phyloP scores from a whole-genome alignment of 768 basidiomycete species.

The Tylopilus balloui region DNA sequence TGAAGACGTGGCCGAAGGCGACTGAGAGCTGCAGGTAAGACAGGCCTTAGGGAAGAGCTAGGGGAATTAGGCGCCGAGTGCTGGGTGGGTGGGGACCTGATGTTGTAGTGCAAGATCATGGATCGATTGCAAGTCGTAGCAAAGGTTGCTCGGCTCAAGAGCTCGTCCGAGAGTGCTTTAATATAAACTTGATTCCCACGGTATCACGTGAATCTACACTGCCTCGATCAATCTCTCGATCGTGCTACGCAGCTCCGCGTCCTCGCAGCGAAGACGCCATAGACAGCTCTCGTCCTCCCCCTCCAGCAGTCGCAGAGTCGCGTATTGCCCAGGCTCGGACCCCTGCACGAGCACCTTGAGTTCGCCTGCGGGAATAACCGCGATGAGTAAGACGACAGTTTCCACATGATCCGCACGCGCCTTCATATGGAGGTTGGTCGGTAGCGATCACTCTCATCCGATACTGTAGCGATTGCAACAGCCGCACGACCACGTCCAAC shows the following conservation, averaged over 20 bases:
- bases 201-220: neutral
- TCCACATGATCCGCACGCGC: constrained; percentile 31
- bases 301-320: constrained; percentile 54
- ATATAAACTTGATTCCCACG: neutral
- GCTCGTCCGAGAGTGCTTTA: neutral
- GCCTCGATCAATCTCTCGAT: constrained; percentile 43
- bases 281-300: constrained; percentile 67
- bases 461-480: constrained; percentile 46
- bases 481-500: constrained; percentile 50
- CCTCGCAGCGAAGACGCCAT: constrained; percentile 61
- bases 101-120: constrained; percentile 48
- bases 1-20: constrained; percentile 1
- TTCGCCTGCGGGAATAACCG: constrained; percentile 44
- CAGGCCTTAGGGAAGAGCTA: constrained; percentile 57
- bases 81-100: constrained; percentile 21
- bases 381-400: neutral
- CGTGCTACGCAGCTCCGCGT: constrained; percentile 37
- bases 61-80: constrained; percentile 32
- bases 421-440: constrained; percentile 57
- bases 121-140: constrained; percentile 34
- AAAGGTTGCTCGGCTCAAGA: neutral
- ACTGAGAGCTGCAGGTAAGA: constrained; percentile 12
- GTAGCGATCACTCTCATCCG: constrained; percentile 48
- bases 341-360: constrained; percentile 52
- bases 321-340: constrained; percentile 20